phyloP scores from a whole-genome alignment of 2,329 filamentous ascomycete species.

The Colletotrichum somersetense region DNA sequence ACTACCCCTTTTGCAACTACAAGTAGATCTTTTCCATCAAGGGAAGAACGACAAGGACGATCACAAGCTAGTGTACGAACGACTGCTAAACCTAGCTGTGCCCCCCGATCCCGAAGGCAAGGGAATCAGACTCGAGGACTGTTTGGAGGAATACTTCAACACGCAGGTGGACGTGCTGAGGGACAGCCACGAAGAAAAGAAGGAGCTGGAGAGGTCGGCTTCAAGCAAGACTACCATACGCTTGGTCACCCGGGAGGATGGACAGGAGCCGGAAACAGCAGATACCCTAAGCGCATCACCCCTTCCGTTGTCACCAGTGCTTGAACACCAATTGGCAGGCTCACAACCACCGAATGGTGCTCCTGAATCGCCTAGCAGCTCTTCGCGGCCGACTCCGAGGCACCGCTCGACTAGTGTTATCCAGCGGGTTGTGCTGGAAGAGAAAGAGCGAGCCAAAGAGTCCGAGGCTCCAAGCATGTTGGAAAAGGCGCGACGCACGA shows the following conservation, averaged over 20 bases:
- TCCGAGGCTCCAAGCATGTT: conserved; percentile 57
- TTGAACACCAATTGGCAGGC: conserved; percentile 39
- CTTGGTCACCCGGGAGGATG: conserved; percentile 51
- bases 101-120: conserved; percentile 78
- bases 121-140: conserved; percentile 86
- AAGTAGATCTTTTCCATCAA: conserved; percentile 94
- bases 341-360: conserved; percentile 26
- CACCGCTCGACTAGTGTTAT: conserved; percentile 71
- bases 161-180: conserved; percentile 90
- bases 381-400: conserved; percentile 53
- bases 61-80: conserved; percentile 94
- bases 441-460: conserved; percentile 59
- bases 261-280: conserved; percentile 45
- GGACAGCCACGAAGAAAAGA: conserved; percentile 71
- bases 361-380: conserved; percentile 46
- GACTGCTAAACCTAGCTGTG: conserved; percentile 91
- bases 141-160: conserved; percentile 95
- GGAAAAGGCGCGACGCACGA: conserved; percentile 59
- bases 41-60: conserved; percentile 89
- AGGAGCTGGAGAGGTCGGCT: conserved; percentile 49
- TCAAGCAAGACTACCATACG: conserved; percentile 51
- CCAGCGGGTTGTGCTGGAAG: conserved; percentile 68
- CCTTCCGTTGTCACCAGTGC: conserved; percentile 47
- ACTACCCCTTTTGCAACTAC: conserved; percentile 87
- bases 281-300: conserved; percentile 53